A percentile compares a stretch with the other conserved stretches of the same genome.
phyloP scores from a whole-genome alignment of 2,329 filamentous ascomycete species.

The Didymella pomorum region DNA sequence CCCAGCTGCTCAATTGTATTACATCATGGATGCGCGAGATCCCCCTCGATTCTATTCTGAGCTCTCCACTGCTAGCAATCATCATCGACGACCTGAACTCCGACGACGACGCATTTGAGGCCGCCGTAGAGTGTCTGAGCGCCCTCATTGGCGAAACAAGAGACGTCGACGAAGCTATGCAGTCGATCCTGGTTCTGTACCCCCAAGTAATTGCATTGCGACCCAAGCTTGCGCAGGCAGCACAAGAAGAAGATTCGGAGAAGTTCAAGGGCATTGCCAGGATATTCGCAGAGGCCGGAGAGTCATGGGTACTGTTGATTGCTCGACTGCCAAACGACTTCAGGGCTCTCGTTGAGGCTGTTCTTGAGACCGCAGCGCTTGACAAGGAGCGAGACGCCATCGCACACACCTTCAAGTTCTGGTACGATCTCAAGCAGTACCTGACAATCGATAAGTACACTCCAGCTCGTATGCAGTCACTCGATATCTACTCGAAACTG shows the following conservation, averaged over 20 bases:
- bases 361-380: constrained; percentile 88
- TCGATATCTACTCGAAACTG: constrained; percentile 85
- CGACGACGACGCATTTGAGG: constrained; percentile 82
- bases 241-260: constrained; percentile 83
- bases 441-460: constrained; percentile 90
- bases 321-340: constrained; percentile 84
- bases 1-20: constrained; percentile 91
- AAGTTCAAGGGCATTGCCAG: constrained; percentile 87
- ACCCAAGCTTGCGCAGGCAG: constrained; percentile 77
- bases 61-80: constrained; percentile 82
- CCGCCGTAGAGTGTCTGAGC: constrained; percentile 91
- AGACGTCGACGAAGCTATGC: constrained; percentile 89
- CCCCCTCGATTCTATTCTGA: constrained; percentile 80
- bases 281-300: constrained; percentile 90
- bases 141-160: constrained; percentile 89
- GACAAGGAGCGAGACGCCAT: constrained; percentile 92
- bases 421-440: constrained; percentile 98
- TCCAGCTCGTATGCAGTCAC: constrained; percentile 76
- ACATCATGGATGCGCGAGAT: constrained; percentile 97
- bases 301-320: constrained; percentile 92
- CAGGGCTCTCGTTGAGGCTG: constrained; percentile 82
- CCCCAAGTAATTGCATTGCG: constrained; percentile 79
- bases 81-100: constrained; percentile 79
- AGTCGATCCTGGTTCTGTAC: constrained; percentile 82
- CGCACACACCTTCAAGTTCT: constrained; percentile 93